Evolutionary conservation across 2,329 filamentous ascomycete species (phyloP), one percentile per base, ranked within the genome.

Genomic region (Xylaria sp.): DNA sequence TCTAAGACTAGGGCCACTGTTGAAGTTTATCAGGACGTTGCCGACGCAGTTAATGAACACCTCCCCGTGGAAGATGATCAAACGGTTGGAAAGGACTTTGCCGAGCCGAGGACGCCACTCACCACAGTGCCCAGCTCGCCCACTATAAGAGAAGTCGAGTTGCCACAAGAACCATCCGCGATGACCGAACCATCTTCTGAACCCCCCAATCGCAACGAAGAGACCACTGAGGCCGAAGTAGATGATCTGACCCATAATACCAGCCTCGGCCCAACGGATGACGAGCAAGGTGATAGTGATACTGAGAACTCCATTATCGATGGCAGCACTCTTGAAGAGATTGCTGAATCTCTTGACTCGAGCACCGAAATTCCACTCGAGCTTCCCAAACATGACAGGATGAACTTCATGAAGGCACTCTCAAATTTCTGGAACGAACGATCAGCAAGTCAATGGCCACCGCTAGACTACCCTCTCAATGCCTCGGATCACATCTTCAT

Each of bases 341-440:
- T 90, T 59, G 87, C 87, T 1, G 86, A 88, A 54, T 86, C 86
- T 67, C 83, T 89, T 68, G 90, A 89, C 71, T 85, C 85, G 3
- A 87, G 82, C 72, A 82, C 83, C 1, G 88, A 89, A 59, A 85
- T 89, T 27, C 85, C 86, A 0, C 80, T 92, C 10, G 93, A 97
- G 72, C 85, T 99, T 13, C 93, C 94, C 0, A 97, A 93, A 75
- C 93, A 98, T 75, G 93, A 97, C 76, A 96, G 95, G 78, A 94
- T 90, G 64, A 97, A 94, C 51, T 83, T 98, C 71, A 91, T 99
- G 88, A 97, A 96, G 77, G 94, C 97, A 82, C 85, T 99, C 51
- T 96, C 94, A 17, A 97, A 95, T 74, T 99, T 99, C 79, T 99
- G 96, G 96, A 96, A 96, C 2, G 96, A 99, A 79, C 89, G 96